These are phyloP conservation scores for Fusarium sp. DNA, from an alignment of 2,329 filamentous ascomycete genomes.

Conservation along the genomic window DNA sequence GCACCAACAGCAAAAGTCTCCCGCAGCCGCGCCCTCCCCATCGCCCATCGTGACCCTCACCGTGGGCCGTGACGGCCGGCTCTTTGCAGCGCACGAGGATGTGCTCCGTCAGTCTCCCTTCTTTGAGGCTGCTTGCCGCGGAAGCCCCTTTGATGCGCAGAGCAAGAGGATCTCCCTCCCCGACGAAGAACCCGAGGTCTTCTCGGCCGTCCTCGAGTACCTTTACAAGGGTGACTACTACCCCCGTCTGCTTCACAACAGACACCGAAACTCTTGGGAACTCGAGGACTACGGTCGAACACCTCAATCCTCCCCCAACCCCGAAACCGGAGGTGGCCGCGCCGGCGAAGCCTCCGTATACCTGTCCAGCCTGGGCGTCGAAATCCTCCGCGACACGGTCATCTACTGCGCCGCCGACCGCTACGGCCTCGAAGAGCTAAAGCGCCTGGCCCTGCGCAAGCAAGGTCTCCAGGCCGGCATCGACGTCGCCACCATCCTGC, in stretches of 20 bases:
- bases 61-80: slow-evolving; percentile 83
- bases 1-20: slow-evolving; percentile 16
- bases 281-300: slow-evolving; percentile 74
- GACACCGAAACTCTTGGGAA: slow-evolving; percentile 86
- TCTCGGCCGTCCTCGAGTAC: slow-evolving; percentile 94
- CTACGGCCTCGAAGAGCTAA: slow-evolving; percentile 92
- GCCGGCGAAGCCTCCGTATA: slow-evolving; percentile 69
- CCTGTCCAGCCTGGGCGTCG: slow-evolving; percentile 77
- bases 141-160: slow-evolving; percentile 78
- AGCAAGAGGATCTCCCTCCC: slow-evolving; percentile 80
- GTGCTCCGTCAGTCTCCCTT: slow-evolving; percentile 87
- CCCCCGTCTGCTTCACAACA: slow-evolving; percentile 87
- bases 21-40: slow-evolving; percentile 47
- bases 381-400: slow-evolving; percentile 90
- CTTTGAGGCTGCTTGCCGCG: slow-evolving; percentile 78
- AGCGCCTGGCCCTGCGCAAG: slow-evolving; percentile 90
- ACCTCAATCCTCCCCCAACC: slow-evolving; percentile 63
- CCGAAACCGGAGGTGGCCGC: slow-evolving; percentile 57
- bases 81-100: slow-evolving; percentile 96
- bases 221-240: slow-evolving; percentile 98
- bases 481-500: slow-evolving; percentile 89
- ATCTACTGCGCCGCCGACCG: slow-evolving; percentile 93
- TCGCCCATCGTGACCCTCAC: slow-evolving; percentile 88
- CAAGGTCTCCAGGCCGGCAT: slow-evolving; percentile 94
- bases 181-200: slow-evolving; percentile 87